Evolutionary conservation across 345 rosid species (phyloP).

Genomic region (Sisymbrium irio): DNA sequence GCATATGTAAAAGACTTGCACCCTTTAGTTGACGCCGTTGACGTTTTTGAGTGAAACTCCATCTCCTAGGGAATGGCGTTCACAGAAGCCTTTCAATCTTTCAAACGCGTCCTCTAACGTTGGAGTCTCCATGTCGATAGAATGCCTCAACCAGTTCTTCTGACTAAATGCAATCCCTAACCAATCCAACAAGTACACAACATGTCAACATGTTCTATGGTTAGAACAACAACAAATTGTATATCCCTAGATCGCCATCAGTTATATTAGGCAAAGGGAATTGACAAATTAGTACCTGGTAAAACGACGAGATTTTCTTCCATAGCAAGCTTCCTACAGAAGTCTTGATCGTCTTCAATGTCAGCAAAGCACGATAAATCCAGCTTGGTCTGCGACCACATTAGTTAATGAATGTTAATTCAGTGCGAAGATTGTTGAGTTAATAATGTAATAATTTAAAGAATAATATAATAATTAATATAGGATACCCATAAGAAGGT

Average conservation of each 20-base stretch:
- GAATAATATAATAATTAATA: too few species aligned
- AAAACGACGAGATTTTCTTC: slow-evolving; percentile 30
- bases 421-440: neutral
- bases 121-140: slow-evolving; percentile 26
- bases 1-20: neutral
- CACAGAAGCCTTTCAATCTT: slow-evolving; percentile 26
- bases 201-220: neutral
- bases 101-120: slow-evolving; percentile 23
- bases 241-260: neutral
- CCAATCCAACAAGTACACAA: neutral
- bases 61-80: neutral
- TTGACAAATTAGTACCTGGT: slow-evolving; percentile 25
- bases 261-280: neutral
- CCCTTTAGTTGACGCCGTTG: slow-evolving; percentile 21
- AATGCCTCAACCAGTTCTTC: slow-evolving; percentile 26
- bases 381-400: neutral
- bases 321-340: slow-evolving; percentile 25
- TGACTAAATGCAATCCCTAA: slow-evolving; percentile 59
- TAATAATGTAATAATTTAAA: neutral
- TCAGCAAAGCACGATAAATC: neutral
- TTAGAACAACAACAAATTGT: neutral
- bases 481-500: slow-evolving; percentile 62
- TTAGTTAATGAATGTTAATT: neutral
- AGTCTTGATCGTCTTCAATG: slow-evolving; percentile 28
- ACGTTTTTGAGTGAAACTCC: neutral